Evolutionary conservation across 2,329 filamentous ascomycete genomes (phyloP).

Genomic region (Colletotrichum kahawae): DNA sequence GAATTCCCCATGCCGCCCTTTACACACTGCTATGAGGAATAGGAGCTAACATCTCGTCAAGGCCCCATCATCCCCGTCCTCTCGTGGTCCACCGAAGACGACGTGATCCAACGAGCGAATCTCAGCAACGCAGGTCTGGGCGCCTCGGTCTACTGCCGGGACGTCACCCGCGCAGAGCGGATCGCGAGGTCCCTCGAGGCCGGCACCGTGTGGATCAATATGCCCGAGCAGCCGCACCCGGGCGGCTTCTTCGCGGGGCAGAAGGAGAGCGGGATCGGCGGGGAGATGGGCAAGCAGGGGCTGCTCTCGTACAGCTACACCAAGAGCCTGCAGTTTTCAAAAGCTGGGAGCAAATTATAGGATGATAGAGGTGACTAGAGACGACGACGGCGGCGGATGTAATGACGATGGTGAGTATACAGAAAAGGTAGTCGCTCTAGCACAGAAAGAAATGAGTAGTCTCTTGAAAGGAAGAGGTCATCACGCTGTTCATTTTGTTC

Average conservation of each 20-base stretch:
- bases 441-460: not conserved
- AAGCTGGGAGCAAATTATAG: constrained; percentile 22
- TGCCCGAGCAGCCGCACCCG: constrained; percentile 33
- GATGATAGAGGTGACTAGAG: not conserved
- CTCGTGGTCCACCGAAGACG: constrained; percentile 64
- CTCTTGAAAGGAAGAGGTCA: not conserved
- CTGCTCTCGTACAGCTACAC: constrained; percentile 36
- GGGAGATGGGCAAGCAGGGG: constrained; percentile 37
- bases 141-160: constrained; percentile 61
- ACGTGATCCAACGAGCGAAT: constrained; percentile 63
- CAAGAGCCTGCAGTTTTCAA: constrained; percentile 32
- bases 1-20: not conserved
- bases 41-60: constrained; percentile 17
- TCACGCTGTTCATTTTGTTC: not conserved
- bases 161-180: constrained; percentile 52
- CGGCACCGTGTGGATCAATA: constrained; percentile 66
- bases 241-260: constrained; percentile 35
- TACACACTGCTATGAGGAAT: no score
- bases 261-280: constrained; percentile 37
- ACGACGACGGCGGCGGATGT: not conserved
- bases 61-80: constrained; percentile 68
- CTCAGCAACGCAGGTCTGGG: constrained; percentile 57
- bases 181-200: constrained; percentile 61
- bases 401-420: not conserved
- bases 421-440: not conserved